Percentiles rank a stretch among this genome's conserved stretches.
Conservation (phyloP, 805 yeast genomes). For the Wickerhamomyces bisporus region DNA sequence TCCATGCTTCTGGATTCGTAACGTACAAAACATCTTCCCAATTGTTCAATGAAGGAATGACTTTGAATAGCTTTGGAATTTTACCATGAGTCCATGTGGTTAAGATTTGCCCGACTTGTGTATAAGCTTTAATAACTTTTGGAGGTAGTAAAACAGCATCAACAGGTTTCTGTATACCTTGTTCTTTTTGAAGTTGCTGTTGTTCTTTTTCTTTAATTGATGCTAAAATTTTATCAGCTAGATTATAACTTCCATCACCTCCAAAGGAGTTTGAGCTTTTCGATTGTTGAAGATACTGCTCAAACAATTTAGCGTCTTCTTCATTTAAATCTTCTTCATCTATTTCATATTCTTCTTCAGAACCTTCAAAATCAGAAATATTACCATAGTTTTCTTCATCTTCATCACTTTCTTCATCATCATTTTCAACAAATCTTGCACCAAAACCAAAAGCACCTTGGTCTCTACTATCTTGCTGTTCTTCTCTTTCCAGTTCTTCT, state of each 20-base stretch:
- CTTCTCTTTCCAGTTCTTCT: constrained; percentile 78
- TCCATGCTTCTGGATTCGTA: constrained; percentile 90
- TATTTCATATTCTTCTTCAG: constrained; percentile 47
- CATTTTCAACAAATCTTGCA: constrained; percentile 43
- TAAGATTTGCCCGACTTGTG: constrained; percentile 82
- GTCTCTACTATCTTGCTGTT: constrained; percentile 29
- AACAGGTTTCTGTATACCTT: constrained; percentile 34
- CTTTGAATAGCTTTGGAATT: constrained; percentile 93
- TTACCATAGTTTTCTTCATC: constrained; percentile 35
- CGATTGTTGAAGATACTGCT: constrained; percentile 56
- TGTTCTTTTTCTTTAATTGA: constrained; percentile 73
- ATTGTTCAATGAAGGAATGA: constrained; percentile 84
- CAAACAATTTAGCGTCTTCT: constrained; percentile 80
- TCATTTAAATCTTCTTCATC: constrained; percentile 66
- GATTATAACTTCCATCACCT: constrained; percentile 46
- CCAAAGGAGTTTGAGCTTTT: constrained; percentile 28
- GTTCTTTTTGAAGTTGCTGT: constrained; percentile 25
- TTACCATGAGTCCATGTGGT: constrained; percentile 93
- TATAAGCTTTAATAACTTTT: constrained; percentile 91
- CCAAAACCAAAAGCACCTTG: constrained; percentile 25
- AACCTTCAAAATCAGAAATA: constrained; percentile 48
- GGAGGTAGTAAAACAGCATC: constrained; percentile 91
- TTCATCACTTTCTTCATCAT: constrained; percentile 35
- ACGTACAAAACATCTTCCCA: constrained; percentile 96
- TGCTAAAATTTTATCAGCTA: constrained; percentile 93